Percentiles rank a stretch among this genome's conserved stretches.
Evolutionary conservation across 495 filamentous ascomycete species (phyloP).

Genomic region (Aspergillus cavernicola): DNA sequence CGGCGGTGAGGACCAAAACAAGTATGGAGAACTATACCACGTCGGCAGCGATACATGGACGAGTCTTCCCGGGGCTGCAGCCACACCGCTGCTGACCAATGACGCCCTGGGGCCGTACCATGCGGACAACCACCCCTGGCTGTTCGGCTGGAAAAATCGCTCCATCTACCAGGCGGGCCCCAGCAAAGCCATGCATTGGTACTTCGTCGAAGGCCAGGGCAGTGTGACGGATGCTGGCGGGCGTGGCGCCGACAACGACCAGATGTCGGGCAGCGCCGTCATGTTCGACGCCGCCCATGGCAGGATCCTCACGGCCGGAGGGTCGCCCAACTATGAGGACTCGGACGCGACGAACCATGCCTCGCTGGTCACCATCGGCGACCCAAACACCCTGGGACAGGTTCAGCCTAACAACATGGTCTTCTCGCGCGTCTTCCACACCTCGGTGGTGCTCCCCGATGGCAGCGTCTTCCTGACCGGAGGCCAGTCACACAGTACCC

Average conservation of each 20-base stretch:
- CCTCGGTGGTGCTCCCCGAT: constrained; percentile 52
- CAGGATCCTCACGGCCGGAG: constrained; percentile 54
- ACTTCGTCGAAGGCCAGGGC: constrained; percentile 38
- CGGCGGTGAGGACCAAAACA: constrained; percentile 30
- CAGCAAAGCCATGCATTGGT: constrained; percentile 57
- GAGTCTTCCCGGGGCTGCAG: constrained; percentile 32
- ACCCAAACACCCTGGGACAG: too few species aligned
- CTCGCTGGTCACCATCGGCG: constrained; percentile 45
- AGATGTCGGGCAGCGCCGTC: constrained; percentile 51
- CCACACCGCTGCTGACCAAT: constrained; percentile 47
- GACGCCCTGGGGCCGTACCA: constrained; percentile 42
- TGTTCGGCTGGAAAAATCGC: constrained; percentile 56
- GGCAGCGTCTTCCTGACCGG: constrained; percentile 55
- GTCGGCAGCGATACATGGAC: constrained; percentile 24
- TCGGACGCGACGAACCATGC: constrained; percentile 38
- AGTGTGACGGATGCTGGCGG: constrained; percentile 27
- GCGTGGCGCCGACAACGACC: constrained; percentile 43
- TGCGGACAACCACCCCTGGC: constrained; percentile 56
- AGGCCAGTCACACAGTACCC: constrained; percentile 45
- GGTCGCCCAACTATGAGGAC: constrained; percentile 43
- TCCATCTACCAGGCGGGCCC: constrained; percentile 58
- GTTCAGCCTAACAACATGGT: too few species aligned
- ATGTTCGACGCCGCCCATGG: constrained; percentile 56
- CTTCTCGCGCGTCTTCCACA: constrained; percentile 48
- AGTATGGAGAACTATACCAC: constrained; percentile 52